These are phyloP conservation scores for Puccinia triticina DNA, from an alignment of 1,284 basidiomycete genomes.

Conservation along the genomic window DNA sequence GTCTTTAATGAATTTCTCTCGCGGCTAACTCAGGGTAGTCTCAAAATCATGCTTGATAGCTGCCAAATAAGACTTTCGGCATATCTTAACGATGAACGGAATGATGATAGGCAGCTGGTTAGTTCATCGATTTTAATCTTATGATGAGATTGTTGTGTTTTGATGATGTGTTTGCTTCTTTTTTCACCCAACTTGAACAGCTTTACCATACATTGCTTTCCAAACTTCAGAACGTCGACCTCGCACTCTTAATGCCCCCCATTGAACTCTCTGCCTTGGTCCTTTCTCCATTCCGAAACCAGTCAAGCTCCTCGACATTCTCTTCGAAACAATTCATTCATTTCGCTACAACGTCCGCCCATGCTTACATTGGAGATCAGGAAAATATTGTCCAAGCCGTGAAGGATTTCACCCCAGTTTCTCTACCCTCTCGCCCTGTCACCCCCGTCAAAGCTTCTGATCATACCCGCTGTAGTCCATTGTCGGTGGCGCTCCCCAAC, in stretches of 20 bases:
- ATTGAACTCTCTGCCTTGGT: not conserved
- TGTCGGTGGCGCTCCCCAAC: not conserved
- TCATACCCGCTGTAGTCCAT: not conserved
- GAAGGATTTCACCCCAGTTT: not conserved
- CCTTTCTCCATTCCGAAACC: slow-evolving; percentile 12
- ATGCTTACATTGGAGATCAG: not conserved
- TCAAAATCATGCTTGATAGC: slow-evolving; percentile 26
- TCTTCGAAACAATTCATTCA: not conserved
- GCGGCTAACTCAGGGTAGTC: slow-evolving; percentile 3
- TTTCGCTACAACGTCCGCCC: slow-evolving; percentile 6
- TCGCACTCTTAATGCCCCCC: slow-evolving; percentile 2
- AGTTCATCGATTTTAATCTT: not conserved
- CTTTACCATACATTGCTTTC: slow-evolving; percentile 23
- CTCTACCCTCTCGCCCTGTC: not conserved
- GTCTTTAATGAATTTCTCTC: slow-evolving; percentile 20
- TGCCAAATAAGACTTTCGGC: not conserved
- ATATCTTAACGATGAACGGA: not conserved
- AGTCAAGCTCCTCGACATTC: not conserved
- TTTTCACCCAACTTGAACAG: not conserved
- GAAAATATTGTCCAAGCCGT: not conserved
- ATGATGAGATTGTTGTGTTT: not conserved
- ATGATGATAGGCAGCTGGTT: slow-evolving; percentile 17
- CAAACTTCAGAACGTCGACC: slow-evolving; percentile 8
- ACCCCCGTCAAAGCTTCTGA: not conserved
- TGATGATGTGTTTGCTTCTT: not conserved